A percentile compares a stretch with the other conserved stretches of the same genome.
Conservation (phyloP, 164 flowering plant genomes). For the Chloranthus sessilifolius region DNA sequence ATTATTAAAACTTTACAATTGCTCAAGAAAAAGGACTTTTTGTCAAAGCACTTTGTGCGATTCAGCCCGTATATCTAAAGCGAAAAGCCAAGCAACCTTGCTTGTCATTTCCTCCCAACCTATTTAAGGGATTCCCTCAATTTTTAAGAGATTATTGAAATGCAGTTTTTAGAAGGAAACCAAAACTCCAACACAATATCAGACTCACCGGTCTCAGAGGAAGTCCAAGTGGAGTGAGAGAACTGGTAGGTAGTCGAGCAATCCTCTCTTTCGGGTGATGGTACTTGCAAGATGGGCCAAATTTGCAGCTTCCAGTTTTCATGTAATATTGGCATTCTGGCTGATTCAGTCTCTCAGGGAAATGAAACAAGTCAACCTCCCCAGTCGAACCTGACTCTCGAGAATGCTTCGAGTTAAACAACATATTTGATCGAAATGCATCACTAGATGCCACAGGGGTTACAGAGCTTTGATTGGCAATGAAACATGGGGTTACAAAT, state of each 20-base stretch:
- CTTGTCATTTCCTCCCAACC: too few species aligned
- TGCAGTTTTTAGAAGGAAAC: too few species aligned
- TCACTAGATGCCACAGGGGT: constrained; percentile 31
- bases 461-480: constrained; percentile 42
- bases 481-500: neutral
- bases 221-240: constrained; percentile 50
- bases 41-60: too few species aligned
- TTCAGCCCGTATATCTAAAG: too few species aligned
- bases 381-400: constrained; percentile 36
- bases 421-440: constrained; percentile 30
- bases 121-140: too few species aligned
- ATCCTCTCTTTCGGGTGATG: constrained; percentile 75
- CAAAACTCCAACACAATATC: too few species aligned
- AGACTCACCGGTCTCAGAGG: constrained; percentile 79
- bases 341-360: constrained; percentile 77
- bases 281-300: constrained; percentile 72
- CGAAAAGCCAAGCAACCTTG: too few species aligned
- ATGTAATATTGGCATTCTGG: constrained; percentile 81
- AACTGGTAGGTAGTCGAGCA: constrained; percentile 26
- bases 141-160: too few species aligned
- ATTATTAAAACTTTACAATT: too few species aligned
- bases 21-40: too few species aligned
- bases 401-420: constrained; percentile 32
- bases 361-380: constrained; percentile 31
- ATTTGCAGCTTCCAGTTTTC: constrained; percentile 77